Evolutionary conservation across 352 stramenopile genomes (phyloP).

Genomic region (Pythium utonaiense): DNA sequence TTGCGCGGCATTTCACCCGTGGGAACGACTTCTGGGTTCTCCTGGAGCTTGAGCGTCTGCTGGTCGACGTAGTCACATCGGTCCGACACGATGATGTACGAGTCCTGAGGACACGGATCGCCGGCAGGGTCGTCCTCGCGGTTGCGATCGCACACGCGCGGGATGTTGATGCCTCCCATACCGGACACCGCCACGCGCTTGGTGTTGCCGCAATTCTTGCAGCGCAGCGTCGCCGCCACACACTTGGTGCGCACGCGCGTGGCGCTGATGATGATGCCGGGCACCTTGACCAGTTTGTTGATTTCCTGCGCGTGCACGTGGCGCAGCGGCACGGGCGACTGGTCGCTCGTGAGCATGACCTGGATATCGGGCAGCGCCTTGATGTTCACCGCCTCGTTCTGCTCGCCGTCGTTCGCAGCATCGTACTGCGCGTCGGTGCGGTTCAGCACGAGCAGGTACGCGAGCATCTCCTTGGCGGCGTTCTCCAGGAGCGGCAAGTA

Average conservation of each 20-base stretch:
- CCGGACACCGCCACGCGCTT: constrained; percentile 64
- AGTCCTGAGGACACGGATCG: constrained; percentile 79
- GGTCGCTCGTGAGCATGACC: constrained; percentile 79
- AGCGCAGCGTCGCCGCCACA: constrained; percentile 88
- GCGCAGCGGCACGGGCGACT: constrained; percentile 63
- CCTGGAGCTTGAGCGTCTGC: constrained; percentile 98
- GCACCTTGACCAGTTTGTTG: constrained; percentile 88
- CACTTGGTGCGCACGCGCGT: constrained; percentile 93
- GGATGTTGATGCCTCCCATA: constrained; percentile 77
- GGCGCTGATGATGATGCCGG: constrained; percentile 97
- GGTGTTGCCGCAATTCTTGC: constrained; percentile 78
- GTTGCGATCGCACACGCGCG: constrained; percentile 79
- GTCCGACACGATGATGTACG: constrained; percentile 95
- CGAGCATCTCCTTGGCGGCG: constrained; percentile 77
- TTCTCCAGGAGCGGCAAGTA: constrained; percentile 83
- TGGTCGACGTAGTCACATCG: constrained; percentile 95
- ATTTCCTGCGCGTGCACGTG: constrained; percentile 88
- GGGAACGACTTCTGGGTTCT: constrained; percentile 94
- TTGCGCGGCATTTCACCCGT: constrained; percentile 98
- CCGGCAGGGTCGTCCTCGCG: constrained; percentile 42
- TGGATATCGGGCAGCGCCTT: constrained; percentile 71
- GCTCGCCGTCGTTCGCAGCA: background rate
- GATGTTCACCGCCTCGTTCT: constrained; percentile 25
- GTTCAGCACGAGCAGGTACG: constrained; percentile 56
- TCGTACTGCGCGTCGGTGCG: constrained; percentile 36